Evolutionary conservation across 306 rosid species (phyloP), one percentile per base, ranked within the genome.

Genomic region (Cucurbita moschata): DNA sequence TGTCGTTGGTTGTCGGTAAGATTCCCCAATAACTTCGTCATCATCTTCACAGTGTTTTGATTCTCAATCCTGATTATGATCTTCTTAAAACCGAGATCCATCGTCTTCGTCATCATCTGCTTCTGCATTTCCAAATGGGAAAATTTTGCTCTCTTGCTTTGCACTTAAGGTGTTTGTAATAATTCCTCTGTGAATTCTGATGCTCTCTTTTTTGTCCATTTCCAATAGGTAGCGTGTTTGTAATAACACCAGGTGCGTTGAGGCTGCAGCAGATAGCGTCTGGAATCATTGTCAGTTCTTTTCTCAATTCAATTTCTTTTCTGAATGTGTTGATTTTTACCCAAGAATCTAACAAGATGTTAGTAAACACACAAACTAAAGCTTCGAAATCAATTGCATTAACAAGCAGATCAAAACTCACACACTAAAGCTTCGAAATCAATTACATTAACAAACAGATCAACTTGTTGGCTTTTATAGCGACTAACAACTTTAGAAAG

Each of bases 211-310:
- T 68, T 46, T 66, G 53, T 18, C 16, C 7, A 46, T 68, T 13
- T 47, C 5, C 13, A 23, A 14, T 30, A 77, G 84, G 57, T 85
- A 80, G 87, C 85, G 23, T 66, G 82, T 89, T 71, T 89, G 76
- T 72, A 78, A 64, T 62, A 87, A 81, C 67, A 77, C 88, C 39
- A 89, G 16, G 84, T 83, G 80, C 71, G 88, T 85, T 37, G 95
- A 85, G 80, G 52, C 5, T 77, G 82, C 80, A 78, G 90, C 86
- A 15, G 89, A 73, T 62, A 80, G 47, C 46, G 26, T 89, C 43
- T 79, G 95, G 94, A 79, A 89, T 77, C 96, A 92, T 80, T 35
- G 96, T 92, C 49, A 85, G 91, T 79, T 72, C 46, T 76, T 14
- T 16, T 13, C 43, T 68, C 38, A 13, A 68, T 68, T 47, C 42